Evolutionary conservation across 2,329 filamentous ascomycete genomes (phyloP).

Genomic region (Microdochium trichocladiopsis): DNA sequence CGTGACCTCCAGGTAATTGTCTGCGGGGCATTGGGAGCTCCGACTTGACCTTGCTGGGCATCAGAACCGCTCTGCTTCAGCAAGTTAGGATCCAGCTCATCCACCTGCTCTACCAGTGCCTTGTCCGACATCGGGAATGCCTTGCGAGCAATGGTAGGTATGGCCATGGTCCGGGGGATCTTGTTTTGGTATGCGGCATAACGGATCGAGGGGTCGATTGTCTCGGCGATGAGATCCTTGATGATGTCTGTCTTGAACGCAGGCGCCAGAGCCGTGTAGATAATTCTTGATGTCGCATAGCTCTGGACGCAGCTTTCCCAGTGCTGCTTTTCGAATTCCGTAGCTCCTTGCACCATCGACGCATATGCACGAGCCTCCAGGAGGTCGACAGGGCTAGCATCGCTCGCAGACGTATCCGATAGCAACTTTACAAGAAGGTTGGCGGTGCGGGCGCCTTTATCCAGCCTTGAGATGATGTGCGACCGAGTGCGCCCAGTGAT

Average conservation of each 20-base stretch:
- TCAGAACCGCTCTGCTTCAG: slow-evolving; percentile 50
- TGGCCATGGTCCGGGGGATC: slow-evolving; percentile 76
- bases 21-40: slow-evolving; percentile 53
- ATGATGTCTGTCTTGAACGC: slow-evolving; percentile 66
- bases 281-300: slow-evolving; percentile 71
- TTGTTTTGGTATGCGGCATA: slow-evolving; percentile 92
- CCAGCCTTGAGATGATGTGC: slow-evolving; percentile 82
- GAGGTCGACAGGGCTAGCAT: slow-evolving; percentile 62
- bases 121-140: slow-evolving; percentile 64
- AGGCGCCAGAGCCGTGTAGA: slow-evolving; percentile 71
- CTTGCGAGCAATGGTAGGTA: slow-evolving; percentile 70
- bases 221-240: slow-evolving; percentile 78
- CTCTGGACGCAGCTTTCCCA: slow-evolving; percentile 74
- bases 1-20: slow-evolving; percentile 81
- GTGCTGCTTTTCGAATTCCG: slow-evolving; percentile 78
- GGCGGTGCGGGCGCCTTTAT: slow-evolving; percentile 70
- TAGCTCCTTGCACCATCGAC: slow-evolving; percentile 66
- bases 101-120: slow-evolving; percentile 58
- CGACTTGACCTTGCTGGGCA: slow-evolving; percentile 40
- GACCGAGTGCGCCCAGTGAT: slow-evolving; percentile 74
- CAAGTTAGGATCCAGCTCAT: slow-evolving; percentile 61
- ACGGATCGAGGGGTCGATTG: slow-evolving; percentile 86
- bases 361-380: slow-evolving; percentile 84
- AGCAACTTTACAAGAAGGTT: slow-evolving; percentile 61
- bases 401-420: slow-evolving; percentile 52